A percentile compares a stretch with the other conserved stretches of the same genome.
Conservation (phyloP, 805 yeast genomes). For the Candida gorgasii region DNA sequence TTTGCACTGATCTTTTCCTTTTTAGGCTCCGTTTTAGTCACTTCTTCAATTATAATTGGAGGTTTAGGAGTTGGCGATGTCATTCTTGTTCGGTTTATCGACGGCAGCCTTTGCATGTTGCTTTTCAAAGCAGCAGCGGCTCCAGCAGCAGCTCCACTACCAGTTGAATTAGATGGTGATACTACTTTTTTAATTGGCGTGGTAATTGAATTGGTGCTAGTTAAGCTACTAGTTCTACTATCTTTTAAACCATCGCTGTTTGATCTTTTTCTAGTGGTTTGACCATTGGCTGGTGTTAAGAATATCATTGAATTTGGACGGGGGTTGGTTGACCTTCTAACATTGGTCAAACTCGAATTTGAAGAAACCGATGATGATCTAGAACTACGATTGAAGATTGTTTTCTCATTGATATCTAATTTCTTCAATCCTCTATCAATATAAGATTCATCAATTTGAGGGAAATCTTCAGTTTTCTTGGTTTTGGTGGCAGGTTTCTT, state of each 20-base stretch:
- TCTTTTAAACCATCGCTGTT: conserved; percentile 21
- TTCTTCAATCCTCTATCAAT: conserved; percentile 17
- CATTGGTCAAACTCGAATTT: conserved; percentile 20
- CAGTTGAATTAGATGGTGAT: conserved; percentile 1
- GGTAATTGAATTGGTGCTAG: background rate
- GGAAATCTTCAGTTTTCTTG: conserved; percentile 11
- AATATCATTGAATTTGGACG: conserved; percentile 32
- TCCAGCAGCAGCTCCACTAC: conserved; percentile 26
- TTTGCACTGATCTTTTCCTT: conserved; percentile 33
- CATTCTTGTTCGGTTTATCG: conserved; percentile 7
- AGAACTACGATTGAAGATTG: conserved; percentile 18
- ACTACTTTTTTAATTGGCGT: background rate
- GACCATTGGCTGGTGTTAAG: conserved; percentile 12
- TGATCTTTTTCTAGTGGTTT: conserved; percentile 27
- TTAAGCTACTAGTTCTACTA: conserved; percentile 7
- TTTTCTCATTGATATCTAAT: conserved; percentile 16
- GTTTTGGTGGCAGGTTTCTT: background rate
- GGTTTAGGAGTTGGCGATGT: conserved; percentile 12
- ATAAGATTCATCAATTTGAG: conserved; percentile 12
- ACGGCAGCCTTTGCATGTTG: conserved; percentile 10
- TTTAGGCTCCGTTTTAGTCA: conserved; percentile 5
- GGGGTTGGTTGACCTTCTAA: conserved; percentile 14
- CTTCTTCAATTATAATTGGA: conserved; percentile 13
- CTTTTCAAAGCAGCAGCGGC: conserved; percentile 35
- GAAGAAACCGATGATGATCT: conserved; percentile 31